Evolutionary conservation across 352 stramenopile genomes (phyloP), one percentile per base, ranked within the genome.

Genomic region (Phytophthora fragariae): DNA sequence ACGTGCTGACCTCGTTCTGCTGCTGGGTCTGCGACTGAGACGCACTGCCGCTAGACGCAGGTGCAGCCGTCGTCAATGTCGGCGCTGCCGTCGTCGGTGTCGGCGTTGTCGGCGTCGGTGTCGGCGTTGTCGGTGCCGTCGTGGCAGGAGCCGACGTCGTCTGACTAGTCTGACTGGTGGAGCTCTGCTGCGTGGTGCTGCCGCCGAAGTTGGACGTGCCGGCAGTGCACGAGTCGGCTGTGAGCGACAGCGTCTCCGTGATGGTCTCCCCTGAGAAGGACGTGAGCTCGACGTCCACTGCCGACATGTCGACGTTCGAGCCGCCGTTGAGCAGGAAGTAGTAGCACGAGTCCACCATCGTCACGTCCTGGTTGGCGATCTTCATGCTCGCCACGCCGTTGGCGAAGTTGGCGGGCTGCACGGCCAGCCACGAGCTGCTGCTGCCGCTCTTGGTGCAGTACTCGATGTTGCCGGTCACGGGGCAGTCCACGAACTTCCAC

Each of bases 311-410:
- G 41, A 80, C 55, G 64, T 66, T 65, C 24, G 62, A 53, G 8
- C 71, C 75, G n/a, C 72, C 74, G n/a, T 81, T 77, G 1, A 88
- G 65, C 31, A 91, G 46, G 55, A 77, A 93, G 70, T 91, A 93
- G 70, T 85, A 93, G 31, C 83, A 88, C 53, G 85, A 91, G 70
- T 81, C 81, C 37, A 92, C 72, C 81, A 90, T 85, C 2, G 63
- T 81, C 21, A 79, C 85, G 52, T 76, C 85, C 73, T 68, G 88
- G 55, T 76, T 72, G 68, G 79, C 76, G 33, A 89, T 81, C 27
- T 66, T 76, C 50, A 89, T 21, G 50, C 58, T 74, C 7, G 66
- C 41, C 35, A 86, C 70, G 14, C 77, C 79, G 0, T 53, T 72
- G 39, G 62, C 63, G 10, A 66, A 66, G 62, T 86, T 86, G 27